A percentile compares a stretch with the other conserved stretches of the same genome.
Conservation (phyloP, 2,329 filamentous ascomycete genomes). For the Arthrobotrys musiformis region DNA sequence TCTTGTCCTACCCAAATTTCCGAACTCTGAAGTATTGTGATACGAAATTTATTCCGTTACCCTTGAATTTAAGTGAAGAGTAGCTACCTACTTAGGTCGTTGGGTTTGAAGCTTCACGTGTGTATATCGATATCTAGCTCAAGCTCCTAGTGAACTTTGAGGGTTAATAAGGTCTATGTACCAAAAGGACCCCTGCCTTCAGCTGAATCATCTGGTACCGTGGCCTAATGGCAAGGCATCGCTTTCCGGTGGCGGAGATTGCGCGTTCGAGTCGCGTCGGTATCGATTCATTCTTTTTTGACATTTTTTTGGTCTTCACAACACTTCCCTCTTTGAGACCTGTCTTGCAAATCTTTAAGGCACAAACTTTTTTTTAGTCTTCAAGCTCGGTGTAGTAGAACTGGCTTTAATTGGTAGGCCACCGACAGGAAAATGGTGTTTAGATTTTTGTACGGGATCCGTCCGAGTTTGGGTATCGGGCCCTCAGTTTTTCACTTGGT, state of each 20-base stretch:
- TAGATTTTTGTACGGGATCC: too few species aligned
- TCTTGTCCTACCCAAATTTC: too few species aligned
- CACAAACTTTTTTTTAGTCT: background rate
- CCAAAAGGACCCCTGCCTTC: background rate
- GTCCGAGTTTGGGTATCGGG: too few species aligned
- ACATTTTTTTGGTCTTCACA: constrained; percentile 4
- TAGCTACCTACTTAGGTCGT: too few species aligned
- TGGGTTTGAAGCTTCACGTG: too few species aligned
- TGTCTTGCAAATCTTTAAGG: background rate
- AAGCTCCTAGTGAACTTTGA: background rate
- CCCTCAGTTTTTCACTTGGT: too few species aligned
- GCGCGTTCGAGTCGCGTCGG: constrained; percentile 56
- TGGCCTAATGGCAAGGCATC: constrained; percentile 56
- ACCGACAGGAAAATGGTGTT: too few species aligned
- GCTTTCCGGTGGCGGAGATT: constrained; percentile 56
- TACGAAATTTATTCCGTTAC: too few species aligned
- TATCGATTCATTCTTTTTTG: constrained; percentile 44
- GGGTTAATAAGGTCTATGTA: constrained; percentile 1
- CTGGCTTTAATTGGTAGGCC: background rate
- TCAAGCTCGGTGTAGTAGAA: background rate
- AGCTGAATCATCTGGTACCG: constrained; percentile 41
- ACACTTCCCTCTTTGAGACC: background rate
- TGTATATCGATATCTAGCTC: background rate
- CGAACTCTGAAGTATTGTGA: too few species aligned
- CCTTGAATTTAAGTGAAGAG: too few species aligned